Evolutionary conservation across 148 eudicot genomes (phyloP).

Genomic region (Amaranthus cruentus): DNA sequence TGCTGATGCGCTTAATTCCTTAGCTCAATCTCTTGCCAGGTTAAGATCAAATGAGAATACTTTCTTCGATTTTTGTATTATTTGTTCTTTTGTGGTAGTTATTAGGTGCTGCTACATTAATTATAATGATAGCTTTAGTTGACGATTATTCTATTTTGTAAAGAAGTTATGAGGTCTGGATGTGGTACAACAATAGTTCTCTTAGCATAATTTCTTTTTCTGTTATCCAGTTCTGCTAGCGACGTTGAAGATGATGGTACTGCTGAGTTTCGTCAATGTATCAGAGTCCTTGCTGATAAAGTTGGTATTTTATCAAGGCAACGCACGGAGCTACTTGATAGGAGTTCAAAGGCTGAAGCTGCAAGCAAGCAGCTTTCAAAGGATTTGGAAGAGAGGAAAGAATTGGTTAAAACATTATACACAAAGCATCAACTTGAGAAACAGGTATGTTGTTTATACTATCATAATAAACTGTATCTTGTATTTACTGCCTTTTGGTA

Average conservation of each 20-base stretch:
- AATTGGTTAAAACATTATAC: conserved; percentile 66
- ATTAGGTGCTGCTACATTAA: too few relatives aligned
- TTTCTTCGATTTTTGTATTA: neutral
- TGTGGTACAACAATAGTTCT: neutral
- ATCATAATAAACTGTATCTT: neutral
- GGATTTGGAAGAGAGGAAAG: conserved; percentile 86
- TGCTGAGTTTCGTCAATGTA: conserved; percentile 65
- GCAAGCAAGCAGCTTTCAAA: conserved; percentile 53
- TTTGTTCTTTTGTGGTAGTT: neutral
- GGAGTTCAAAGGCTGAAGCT: conserved; percentile 61
- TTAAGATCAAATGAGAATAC: conserved; percentile 22
- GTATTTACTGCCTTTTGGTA: too few relatives aligned
- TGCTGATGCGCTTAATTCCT: conserved; percentile 66
- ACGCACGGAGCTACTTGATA: conserved; percentile 76
- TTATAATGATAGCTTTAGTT: too few relatives aligned
- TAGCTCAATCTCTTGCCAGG: conserved; percentile 85
- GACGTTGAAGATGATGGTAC: conserved; percentile 66
- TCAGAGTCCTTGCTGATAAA: conserved; percentile 75
- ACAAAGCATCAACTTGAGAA: conserved; percentile 84
- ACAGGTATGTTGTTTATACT: conserved; percentile 41
- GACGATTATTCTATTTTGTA: too few relatives aligned
- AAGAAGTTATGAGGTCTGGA: too few relatives aligned
- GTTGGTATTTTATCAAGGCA: conserved; percentile 72
- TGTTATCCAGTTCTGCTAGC: conserved; percentile 41
- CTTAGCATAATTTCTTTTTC: conserved; percentile 5